Conservation (phyloP, 192 early-diverging fungal genomes). For the Coemansia sp. region DNA sequence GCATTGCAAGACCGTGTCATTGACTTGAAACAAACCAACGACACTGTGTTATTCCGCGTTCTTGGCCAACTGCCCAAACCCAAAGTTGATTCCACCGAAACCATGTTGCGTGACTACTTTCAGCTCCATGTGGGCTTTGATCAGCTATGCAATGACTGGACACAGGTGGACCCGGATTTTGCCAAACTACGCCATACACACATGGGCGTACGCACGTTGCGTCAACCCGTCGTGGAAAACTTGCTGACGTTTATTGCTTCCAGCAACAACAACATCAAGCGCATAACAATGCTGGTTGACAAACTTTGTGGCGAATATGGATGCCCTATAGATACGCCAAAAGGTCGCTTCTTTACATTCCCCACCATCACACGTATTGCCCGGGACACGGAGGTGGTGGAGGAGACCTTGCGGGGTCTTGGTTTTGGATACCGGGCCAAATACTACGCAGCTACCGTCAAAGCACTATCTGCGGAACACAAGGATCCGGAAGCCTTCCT, state of each 20-base stretch:
- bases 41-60: slow-evolving; percentile 25
- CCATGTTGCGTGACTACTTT: slow-evolving; percentile 75
- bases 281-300: slow-evolving; percentile 64
- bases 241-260: slow-evolving; percentile 89
- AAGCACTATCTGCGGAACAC: slow-evolving; percentile 47
- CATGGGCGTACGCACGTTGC: slow-evolving; percentile 65
- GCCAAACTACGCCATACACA: slow-evolving; percentile 29
- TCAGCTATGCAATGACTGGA: slow-evolving; percentile 55
- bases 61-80: slow-evolving; percentile 2
- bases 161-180: slow-evolving; percentile 63
- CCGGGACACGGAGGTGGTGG: slow-evolving; percentile 50
- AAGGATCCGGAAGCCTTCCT: slow-evolving; percentile 57
- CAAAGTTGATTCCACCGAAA: slow-evolving; percentile 5
- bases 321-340: slow-evolving; percentile 15
- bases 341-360: slow-evolving; percentile 58
- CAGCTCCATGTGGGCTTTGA: slow-evolving; percentile 66
- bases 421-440: slow-evolving; percentile 96
- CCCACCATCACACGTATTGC: slow-evolving; percentile 56
- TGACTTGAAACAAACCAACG: slow-evolving; percentile 55
- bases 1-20: slow-evolving; percentile 54
- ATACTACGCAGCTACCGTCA: slow-evolving; percentile 75
- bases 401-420: slow-evolving; percentile 58
- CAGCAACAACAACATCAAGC: slow-evolving; percentile 87
- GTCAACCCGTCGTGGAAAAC: slow-evolving; percentile 84
- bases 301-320: slow-evolving; percentile 37